Conservation (phyloP, 108 stramenopile genomes). For the Skeletonema potamos region DNA sequence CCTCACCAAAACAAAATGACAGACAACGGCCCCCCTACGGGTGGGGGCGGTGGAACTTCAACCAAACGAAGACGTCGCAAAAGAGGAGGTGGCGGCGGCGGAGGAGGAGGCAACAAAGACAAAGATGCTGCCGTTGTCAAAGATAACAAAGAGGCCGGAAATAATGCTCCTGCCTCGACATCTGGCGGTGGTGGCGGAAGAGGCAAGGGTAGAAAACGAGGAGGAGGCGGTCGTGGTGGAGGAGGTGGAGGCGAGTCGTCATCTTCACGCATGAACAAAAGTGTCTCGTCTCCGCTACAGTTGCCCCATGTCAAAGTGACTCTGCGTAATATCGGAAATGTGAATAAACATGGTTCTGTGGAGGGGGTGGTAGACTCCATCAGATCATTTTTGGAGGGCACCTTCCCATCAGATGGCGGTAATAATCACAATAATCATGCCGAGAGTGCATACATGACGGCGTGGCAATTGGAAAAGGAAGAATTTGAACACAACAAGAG, state of each 20-base stretch:
- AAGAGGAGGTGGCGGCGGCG: not conserved
- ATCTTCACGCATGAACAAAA: slow-evolving; percentile 5
- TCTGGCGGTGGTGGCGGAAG: no score
- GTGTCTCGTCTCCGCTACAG: slow-evolving; percentile 33
- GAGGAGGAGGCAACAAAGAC: not conserved
- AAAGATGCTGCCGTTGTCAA: not conserved
- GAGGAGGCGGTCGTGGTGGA: not conserved
- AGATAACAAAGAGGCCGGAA: not conserved
- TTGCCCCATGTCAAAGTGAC: slow-evolving; percentile 49
- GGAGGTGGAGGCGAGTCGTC: not conserved
- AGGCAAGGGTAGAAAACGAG: no score
- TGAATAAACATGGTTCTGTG: slow-evolving; percentile 6
- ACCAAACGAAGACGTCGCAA: slow-evolving; percentile 2
- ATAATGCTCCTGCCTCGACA: not conserved
- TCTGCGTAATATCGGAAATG: slow-evolving; percentile 34
- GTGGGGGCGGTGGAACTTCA: not conserved
- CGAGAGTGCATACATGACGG: slow-evolving; percentile 29
- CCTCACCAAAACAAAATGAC: not conserved
- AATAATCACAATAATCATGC: not conserved
- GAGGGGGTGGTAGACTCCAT: slow-evolving; percentile 32
- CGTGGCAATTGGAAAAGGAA: slow-evolving; percentile 31
- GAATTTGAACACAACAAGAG: slow-evolving; percentile 28
- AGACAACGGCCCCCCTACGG: not conserved
- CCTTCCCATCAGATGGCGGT: slow-evolving; percentile 16
- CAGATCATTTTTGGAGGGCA: slow-evolving; percentile 31